A percentile compares a stretch with the other conserved stretches of the same genome.
These are phyloP conservation scores for Lodderomyces margitis DNA, from an alignment of 1,139 yeast species.

Conservation along the genomic window DNA sequence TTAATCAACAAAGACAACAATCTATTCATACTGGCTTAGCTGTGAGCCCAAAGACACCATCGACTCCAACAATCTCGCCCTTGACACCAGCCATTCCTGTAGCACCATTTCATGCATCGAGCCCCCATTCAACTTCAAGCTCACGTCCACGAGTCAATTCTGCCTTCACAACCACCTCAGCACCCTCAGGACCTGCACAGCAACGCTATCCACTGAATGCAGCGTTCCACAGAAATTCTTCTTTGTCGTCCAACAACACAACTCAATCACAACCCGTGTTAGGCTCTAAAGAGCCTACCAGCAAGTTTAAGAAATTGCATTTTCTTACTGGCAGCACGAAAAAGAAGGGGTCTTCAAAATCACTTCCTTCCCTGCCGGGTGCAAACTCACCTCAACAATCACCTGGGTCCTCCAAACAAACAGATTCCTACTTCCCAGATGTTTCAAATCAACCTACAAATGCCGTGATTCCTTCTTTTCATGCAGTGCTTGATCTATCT, in stretches of 20 bases:
- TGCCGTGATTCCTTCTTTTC: constrained; percentile 16
- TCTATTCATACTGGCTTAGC: too few relatives aligned
- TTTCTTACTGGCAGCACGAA: constrained; percentile 7
- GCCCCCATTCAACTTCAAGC: constrained; percentile 1
- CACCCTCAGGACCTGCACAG: constrained; percentile 1
- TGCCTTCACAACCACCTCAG: constrained; percentile 7
- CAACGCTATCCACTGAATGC: constrained; percentile 9
- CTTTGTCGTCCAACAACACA: neutral
- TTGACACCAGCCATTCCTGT: constrained; percentile 1
- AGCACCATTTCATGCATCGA: constrained; percentile 2
- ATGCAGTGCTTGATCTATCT: constrained; percentile 24
- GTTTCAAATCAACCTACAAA: neutral
- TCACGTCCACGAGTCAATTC: constrained; percentile 12
- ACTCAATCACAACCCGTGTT: constrained; percentile 1
- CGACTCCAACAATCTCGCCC: constrained; percentile 4
- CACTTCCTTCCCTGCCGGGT: constrained; percentile 7
- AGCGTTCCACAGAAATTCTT: constrained; percentile 11
- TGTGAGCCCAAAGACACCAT: constrained; percentile 1
- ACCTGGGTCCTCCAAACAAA: constrained; percentile 3
- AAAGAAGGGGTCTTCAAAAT: constrained; percentile 8
- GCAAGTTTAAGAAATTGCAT: constrained; percentile 14
- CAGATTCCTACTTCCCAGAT: constrained; percentile 12
- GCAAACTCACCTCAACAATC: constrained; percentile 6
- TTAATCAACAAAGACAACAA: neutral
- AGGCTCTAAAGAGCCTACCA: constrained; percentile 4